Conservation (phyloP, 192 early-diverging fungal genomes). For the Umbelopsis sp. region DNA sequence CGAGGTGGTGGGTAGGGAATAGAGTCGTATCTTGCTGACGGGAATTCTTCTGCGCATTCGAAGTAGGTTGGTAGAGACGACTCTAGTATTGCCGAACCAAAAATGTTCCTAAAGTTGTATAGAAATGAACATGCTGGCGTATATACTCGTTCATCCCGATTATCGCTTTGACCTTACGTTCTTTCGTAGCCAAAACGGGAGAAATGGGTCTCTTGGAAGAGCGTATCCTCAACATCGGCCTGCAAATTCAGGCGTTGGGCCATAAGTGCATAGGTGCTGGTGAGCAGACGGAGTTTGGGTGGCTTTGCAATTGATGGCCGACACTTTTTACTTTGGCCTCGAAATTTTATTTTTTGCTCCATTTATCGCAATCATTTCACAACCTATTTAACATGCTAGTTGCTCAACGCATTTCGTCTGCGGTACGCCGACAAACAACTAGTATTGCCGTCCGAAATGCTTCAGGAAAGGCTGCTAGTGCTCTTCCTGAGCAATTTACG, state of each 20-base stretch:
- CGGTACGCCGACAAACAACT: neutral
- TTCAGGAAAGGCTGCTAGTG: constrained; percentile 17
- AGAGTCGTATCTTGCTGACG: constrained; percentile 31
- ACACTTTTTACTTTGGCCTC: neutral
- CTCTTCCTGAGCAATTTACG: constrained; percentile 72
- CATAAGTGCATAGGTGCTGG: constrained; percentile 2
- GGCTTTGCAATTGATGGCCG: neutral
- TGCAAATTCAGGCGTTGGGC: constrained; percentile 20
- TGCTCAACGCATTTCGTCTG: constrained; percentile 6
- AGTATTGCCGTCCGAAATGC: constrained; percentile 10
- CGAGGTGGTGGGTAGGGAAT: constrained; percentile 24
- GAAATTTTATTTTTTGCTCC: neutral
- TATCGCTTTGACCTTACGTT: constrained; percentile 23
- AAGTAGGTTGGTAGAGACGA: constrained; percentile 37
- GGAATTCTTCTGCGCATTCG: constrained; percentile 35
- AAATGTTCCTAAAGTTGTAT: constrained; percentile 34
- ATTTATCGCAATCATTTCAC: neutral
- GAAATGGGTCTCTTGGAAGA: constrained; percentile 39
- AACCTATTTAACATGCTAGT: neutral
- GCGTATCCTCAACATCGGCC: constrained; percentile 28
- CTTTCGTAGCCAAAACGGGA: constrained; percentile 39
- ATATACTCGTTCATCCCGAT: neutral
- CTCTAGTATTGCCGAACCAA: constrained; percentile 28
- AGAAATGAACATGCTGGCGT: neutral
- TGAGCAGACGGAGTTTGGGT: constrained; percentile 3